Conservation (phyloP, 441 rosid species). For the Adansonia gregorii region DNA sequence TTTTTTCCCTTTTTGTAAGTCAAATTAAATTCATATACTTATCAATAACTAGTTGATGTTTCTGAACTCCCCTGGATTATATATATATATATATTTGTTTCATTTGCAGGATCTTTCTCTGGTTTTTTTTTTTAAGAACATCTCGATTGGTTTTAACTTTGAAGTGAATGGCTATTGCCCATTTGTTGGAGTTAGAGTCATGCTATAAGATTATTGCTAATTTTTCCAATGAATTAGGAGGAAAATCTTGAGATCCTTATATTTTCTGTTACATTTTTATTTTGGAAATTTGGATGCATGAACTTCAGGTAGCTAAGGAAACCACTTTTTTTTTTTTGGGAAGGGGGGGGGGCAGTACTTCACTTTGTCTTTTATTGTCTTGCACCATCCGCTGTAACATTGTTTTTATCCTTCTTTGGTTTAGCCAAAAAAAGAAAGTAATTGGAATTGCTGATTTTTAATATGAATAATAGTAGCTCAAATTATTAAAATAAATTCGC, state of each 20-base stretch:
- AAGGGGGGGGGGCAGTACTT: too few species aligned
- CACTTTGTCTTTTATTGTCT: too few species aligned
- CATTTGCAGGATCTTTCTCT: neutral
- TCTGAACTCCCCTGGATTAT: neutral
- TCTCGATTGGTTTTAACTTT: neutral
- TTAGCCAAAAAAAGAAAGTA: too few species aligned
- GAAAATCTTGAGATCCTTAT: neutral
- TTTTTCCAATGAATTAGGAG: neutral
- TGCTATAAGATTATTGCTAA: neutral
- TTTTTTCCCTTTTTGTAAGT: too few species aligned
- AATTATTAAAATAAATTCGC: too few species aligned
- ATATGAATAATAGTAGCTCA: too few species aligned
- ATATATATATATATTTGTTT: constrained; percentile 6
- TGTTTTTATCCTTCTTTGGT: too few species aligned
- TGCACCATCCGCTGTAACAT: neutral
- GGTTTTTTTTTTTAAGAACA: neutral
- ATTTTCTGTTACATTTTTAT: neutral
- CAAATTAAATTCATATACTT: neutral
- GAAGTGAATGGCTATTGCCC: too few species aligned
- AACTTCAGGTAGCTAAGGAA: neutral
- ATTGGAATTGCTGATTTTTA: too few species aligned
- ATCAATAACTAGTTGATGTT: neutral
- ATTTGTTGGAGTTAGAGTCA: neutral
- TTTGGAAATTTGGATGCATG: neutral
- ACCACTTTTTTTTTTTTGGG: too few species aligned